Base-by-base conservation (phyloP, 495 filamentous ascomycete species). In the Tirmania nivea region DNA sequence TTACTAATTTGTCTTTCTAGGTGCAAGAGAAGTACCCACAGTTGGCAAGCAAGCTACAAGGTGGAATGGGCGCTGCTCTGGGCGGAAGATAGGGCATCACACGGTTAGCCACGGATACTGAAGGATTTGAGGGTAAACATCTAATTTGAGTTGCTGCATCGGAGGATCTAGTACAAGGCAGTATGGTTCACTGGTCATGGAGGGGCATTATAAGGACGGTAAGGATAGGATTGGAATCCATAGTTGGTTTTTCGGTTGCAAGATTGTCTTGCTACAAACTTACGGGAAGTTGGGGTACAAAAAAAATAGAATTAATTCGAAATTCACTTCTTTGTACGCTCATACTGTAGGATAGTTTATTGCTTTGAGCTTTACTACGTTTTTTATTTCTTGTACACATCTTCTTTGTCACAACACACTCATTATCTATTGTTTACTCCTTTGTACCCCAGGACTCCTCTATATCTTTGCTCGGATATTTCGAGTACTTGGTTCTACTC, bases 21-120 rank as follows among this genome's bases (percentile, higher is more conserved):
- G 90, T 97, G 14, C 88, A 95, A 70, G 84, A 95, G 70, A 92
- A 94, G 69, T 96, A 97, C 63, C 90, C 90, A n/a, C 79, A 92
- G 67, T 77, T 97, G 34, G 86, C 86, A 11, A 79, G 72, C 52
- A 81, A 84, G 61, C 75, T 97, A 53, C 79, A 84, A 54, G 76
- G 79, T 48, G 48, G 48, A 5, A 31, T 31, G 48, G 48, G 48
- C 5, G 14, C 39, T 8, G 39, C 39, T 14, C 12, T 45, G 12
- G 17, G 39, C 39, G 25, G 25, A 31, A 31, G 25, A 31, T 31
- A 31, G 25, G 7, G 25, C 25, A 7, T 7, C 25, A 31, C 25
- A 31, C 8, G 39, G 39, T 6, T 3, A 0, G 17, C 3, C n/a
- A 14, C 17, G 39, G 12, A 45, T 45, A 14, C 86, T 92, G 79